Evolutionary conservation across 2,329 filamentous ascomycete species (phyloP), one percentile per base, ranked within the genome.

Genomic region (Aspergillus pseudoglaucus): DNA sequence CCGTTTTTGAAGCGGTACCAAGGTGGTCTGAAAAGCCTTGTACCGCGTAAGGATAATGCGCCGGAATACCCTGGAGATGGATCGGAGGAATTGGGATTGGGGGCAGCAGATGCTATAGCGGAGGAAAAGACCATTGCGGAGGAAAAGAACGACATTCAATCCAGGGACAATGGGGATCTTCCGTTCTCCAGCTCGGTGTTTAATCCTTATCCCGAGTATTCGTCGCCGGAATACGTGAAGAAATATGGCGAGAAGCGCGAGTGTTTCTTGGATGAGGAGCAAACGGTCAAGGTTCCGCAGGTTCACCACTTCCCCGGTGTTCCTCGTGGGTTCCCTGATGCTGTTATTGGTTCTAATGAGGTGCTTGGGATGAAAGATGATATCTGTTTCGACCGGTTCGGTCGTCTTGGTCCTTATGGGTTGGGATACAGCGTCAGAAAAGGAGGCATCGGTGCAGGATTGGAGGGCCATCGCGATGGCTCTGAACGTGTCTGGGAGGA

Each of bases 321-420:
- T 2, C 87, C 90, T 0, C 77, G 80, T 49, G 91, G 90, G 1
- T 94, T 95, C 65, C 93, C 93, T 0, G 82, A 93, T 43, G 81
- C 89, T 49, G 81, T 88, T 2, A 80, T 91, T 61, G 93, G 93
- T n/a, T 95, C 89, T 0, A 90, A 95, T 59, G 82, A 90, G 8
- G 67, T 91, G 37, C 70, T 97, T 10, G 85, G 83, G 0, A 73
- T 97, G 32, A 81, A 86, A 15, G 82, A 94, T 55, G 85, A 95
- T 59, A 81, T 96, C 42, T 98, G 93, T 71, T 96, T 95, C 62
- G 93, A 98, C 57, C 80, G 93, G 2, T 95, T 88, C 63, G 91
- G 91, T 3, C 81, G 90, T 53, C 81, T 93, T 25, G 90, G 88
- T 0, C 87, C 91, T 0, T 98, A 98, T 58, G 91, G 91, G 0